phyloP scores from a whole-genome alignment of 139 green algal species.

The Chlorella sp. region DNA sequence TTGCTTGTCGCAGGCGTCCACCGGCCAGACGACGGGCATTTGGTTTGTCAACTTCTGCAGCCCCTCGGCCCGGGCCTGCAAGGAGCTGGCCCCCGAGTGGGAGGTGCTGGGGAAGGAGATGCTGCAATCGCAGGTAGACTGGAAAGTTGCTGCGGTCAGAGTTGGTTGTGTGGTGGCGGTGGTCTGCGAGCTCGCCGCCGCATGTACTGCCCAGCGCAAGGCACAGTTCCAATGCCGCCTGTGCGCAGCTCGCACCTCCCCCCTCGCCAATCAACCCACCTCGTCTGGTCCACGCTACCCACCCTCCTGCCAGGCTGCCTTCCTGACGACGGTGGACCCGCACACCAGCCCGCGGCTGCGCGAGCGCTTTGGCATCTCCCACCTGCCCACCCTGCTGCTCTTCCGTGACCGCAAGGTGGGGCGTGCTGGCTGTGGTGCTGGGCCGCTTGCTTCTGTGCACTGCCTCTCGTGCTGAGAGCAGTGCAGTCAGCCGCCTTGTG shows the following conservation, averaged over 20 bases:
- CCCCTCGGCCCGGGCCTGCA: constrained; percentile 3
- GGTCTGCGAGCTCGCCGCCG: no score
- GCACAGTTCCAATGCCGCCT: no score
- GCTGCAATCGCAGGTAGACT: neutral
- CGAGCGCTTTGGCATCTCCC: constrained; percentile 13
- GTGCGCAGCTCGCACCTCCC: neutral
- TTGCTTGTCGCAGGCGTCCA: constrained; percentile 21
- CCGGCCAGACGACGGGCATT: constrained; percentile 46
- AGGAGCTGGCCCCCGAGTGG: constrained; percentile 13
- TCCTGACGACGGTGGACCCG: constrained; percentile 18
- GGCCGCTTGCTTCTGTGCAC: neutral
- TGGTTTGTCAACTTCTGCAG: constrained; percentile 36
- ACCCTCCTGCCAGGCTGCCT: neutral
- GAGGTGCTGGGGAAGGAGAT: constrained; percentile 27
- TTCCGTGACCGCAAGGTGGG: constrained; percentile 27
- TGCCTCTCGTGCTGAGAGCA: neutral
- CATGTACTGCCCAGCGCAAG: no score
- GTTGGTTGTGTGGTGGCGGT: no score
- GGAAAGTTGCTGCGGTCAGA: no score
- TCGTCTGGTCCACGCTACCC: neutral
- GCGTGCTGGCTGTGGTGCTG: neutral
- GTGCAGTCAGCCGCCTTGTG: no score
- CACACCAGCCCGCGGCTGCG: constrained; percentile 5
- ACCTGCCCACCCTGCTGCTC: constrained; percentile 18
- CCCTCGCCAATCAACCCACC: neutral